A percentile compares a stretch with the other conserved stretches of the same genome.
These are phyloP conservation scores for Epithemia pelagica DNA, from an alignment of 108 stramenopile species.

Conservation along the genomic window DNA sequence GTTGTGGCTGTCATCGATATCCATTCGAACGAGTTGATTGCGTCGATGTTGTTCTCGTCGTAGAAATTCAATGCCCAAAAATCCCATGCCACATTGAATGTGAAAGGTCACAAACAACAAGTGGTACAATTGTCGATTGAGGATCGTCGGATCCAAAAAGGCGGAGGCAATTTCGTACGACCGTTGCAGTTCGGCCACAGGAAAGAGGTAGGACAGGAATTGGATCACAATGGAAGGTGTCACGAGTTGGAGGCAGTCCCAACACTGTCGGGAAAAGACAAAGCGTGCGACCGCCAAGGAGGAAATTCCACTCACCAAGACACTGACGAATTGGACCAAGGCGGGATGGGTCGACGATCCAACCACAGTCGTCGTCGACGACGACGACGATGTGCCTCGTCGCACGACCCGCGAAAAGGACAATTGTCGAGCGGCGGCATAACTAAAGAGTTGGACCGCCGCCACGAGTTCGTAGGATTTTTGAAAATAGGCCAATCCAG, in stretches of 20 bases:
- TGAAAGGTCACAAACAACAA: conserved; percentile 83
- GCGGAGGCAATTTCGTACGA: conserved; percentile 54
- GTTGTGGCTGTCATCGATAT: conserved; percentile 25
- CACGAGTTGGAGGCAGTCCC: conserved; percentile 7
- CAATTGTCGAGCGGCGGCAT: conserved; percentile 43
- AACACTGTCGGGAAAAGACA: conserved; percentile 18
- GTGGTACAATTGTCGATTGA: conserved; percentile 48
- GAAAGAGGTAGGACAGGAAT: conserved; percentile 45
- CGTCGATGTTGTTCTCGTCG: conserved; percentile 65
- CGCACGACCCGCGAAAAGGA: conserved; percentile 4
- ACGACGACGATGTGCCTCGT: neutral
- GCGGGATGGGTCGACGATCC: neutral
- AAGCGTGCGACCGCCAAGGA: conserved; percentile 29
- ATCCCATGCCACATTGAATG: conserved; percentile 82
- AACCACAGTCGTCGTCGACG: conserved; percentile 1
- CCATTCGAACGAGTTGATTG: conserved; percentile 76
- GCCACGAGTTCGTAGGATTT: conserved; percentile 56
- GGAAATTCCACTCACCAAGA: conserved; percentile 28
- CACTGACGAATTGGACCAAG: conserved; percentile 10
- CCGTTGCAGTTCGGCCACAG: conserved; percentile 48
- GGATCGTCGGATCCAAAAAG: conserved; percentile 30
- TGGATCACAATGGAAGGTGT: conserved; percentile 24
- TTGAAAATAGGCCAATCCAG: conserved; percentile 42
- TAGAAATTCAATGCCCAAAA: conserved; percentile 77
- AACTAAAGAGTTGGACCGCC: conserved; percentile 64